These are phyloP conservation scores for Fusarium succisae DNA, from an alignment of 2,329 filamentous ascomycete species.

Conservation along the genomic window DNA sequence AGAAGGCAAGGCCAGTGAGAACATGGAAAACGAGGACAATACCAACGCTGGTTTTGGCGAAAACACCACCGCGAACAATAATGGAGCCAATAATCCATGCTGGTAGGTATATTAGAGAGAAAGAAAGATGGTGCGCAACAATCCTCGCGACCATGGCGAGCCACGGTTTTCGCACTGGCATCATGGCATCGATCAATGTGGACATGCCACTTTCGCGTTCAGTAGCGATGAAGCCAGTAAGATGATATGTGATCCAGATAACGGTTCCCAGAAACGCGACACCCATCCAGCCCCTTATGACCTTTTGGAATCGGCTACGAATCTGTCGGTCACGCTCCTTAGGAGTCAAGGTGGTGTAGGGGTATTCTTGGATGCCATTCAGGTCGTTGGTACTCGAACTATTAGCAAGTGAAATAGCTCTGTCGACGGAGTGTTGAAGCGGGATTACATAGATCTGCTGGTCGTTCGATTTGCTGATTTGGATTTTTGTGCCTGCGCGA, in stretches of 20 bases:
- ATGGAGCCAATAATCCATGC: conserved; percentile 83
- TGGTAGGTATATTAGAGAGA: conserved; percentile 81
- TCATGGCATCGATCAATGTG: conserved; percentile 90
- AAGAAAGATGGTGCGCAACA: conserved; percentile 80
- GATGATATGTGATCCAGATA: conserved; percentile 85
- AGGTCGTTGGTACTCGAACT: conserved; percentile 53
- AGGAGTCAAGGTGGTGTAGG: conserved; percentile 77
- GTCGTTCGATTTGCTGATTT: conserved; percentile 75
- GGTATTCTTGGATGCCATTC: conserved; percentile 67
- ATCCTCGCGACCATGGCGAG: conserved; percentile 81
- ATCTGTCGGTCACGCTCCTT: conserved; percentile 73
- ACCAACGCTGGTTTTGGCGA: conserved; percentile 67
- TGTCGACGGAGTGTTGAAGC: conserved; percentile 80
- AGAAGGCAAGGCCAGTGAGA: conserved; percentile 77
- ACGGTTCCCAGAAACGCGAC: conserved; percentile 83
- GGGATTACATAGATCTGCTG: conserved; percentile 81
- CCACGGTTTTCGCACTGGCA: conserved; percentile 79
- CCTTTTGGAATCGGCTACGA: conserved; percentile 72
- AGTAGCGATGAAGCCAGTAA: conserved; percentile 84
- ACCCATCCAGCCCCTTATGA: conserved; percentile 79
- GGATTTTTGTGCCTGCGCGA: conserved; percentile 66
- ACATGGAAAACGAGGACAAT: conserved; percentile 81
- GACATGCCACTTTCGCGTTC: conserved; percentile 90
- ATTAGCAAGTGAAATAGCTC: conserved; percentile 70
- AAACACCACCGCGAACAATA: conserved; percentile 71